Evolutionary conservation across 495 filamentous ascomycete species (phyloP), one percentile per base, ranked within the genome.

Genomic region (Xylaria acuta): DNA sequence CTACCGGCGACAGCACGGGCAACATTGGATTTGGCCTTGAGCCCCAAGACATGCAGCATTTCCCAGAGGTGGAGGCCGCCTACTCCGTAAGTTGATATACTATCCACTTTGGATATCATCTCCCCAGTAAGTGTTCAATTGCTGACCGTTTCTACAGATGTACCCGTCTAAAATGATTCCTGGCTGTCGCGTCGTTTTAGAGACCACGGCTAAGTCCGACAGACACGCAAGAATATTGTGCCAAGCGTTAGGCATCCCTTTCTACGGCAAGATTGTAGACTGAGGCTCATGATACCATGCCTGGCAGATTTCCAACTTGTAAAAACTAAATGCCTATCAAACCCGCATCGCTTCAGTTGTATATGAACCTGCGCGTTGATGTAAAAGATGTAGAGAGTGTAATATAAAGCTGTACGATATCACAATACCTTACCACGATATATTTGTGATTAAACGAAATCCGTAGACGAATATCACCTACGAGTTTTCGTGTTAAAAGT

Each of bases 101-200:
- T 69, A 56, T 72, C 73, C 40, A 49, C 22, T 73, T 20, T 58
- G 73, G 74, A 73, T 82, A 73, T 77, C 75, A 54, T 76, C 77
- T 20, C 22, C 59, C 22, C 11, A 22, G 51, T 20, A 6, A 58
- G 18, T 40, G 12, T 32, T 2, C 12, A 18, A 47, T 75, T 22
- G 34, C 76, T 77, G 8, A 77, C 68, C n/a, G 54, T 64, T 18
- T 49, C 11, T 71, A 40, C 74, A 90, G 86, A 80, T 85, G 86
- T 97, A 97, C 79, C 94, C 94, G 27, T 88, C 92, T 32, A 94
- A 92, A 84, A 95, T 97, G 95, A 93, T 99, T 62, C 94, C 96
- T 6, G 94, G 94, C 77, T 92, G 92, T 81, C 90, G 97, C 74
- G 88, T 99, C 67, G 92, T 91, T 43, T 80, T 97, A 67, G 93